Evolutionary conservation across 2,329 filamentous ascomycete species (phyloP).

Genomic region (Pseudophaeomoniella oleicola): DNA sequence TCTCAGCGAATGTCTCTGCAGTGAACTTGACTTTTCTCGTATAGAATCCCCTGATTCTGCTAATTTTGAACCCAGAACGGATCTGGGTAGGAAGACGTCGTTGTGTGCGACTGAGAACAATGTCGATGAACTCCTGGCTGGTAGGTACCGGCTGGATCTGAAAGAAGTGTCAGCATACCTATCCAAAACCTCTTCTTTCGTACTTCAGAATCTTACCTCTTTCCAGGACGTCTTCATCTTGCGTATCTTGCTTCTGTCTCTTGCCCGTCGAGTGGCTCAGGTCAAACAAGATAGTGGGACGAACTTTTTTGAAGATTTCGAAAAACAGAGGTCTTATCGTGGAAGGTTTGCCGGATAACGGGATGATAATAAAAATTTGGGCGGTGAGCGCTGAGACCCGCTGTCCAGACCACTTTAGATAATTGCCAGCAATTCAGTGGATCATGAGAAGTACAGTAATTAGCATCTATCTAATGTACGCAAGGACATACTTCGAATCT

Average conservation of each 20-base stretch:
- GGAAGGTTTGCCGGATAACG: neutral
- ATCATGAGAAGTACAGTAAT: no score
- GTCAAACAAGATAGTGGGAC: neutral
- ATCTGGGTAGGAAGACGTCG: conserved; percentile 90
- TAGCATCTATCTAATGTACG: no score
- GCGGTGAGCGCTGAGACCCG: no score
- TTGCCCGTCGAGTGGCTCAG: neutral
- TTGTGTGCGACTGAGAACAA: conserved; percentile 88
- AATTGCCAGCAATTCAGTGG: no score
- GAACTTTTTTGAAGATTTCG: neutral
- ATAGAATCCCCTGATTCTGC: conserved; percentile 87
- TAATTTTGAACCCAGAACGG: conserved; percentile 88
- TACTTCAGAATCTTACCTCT: conserved; percentile 24
- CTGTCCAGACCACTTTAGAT: no score
- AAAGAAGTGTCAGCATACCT: conserved; percentile 2
- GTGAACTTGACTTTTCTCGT: conserved; percentile 98
- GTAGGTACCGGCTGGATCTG: conserved; percentile 75
- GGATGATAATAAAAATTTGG: no score
- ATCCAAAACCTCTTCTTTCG: no score
- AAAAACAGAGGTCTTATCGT: neutral
- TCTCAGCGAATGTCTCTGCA: conserved; percentile 90
- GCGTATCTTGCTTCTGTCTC: conserved; percentile 12
- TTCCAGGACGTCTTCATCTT: conserved; percentile 47
- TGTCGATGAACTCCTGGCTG: conserved; percentile 91
- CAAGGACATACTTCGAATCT: no score